Evolutionary conservation across 768 basidiomycete genomes (phyloP), one percentile per base, ranked within the genome.

Genomic region (Pleurotus tuber-regium): DNA sequence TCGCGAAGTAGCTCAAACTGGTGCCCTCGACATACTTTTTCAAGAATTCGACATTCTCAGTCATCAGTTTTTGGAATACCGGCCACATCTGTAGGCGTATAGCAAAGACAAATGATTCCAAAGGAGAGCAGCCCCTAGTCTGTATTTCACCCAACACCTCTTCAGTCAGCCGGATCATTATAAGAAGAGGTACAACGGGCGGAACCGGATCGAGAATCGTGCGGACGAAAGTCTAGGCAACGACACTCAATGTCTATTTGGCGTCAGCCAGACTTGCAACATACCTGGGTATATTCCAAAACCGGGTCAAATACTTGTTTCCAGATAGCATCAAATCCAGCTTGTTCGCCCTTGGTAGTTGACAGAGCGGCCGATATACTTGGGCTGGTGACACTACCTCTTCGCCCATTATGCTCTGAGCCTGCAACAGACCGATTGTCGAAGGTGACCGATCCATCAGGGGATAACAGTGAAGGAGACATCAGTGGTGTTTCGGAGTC

Each of bases 261-360:
- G n/a, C n/a, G n/a, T n/a, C n/a, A n/a, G n/a, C n/a, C n/a, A n/a
- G n/a, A n/a, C n/a, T n/a, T n/a, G n/a, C n/a, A 25, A 66, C 73
- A 30, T 63, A 83, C 92, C 70, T 89, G 82, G 57, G 82, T 83
- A 63, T 96, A 97, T 50, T 91, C 88, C 53, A 96, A 69, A 4
- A 89, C 88, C 1, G 97, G 92, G 57, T 96, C 95, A 69, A 97
- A 83, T 33, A 97, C 81, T 62, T 91, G 88, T 66, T 93, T 96
- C 94, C 95, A 99, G 9, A 91, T 73, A 1, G 71, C 71, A 59
- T 84, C 81, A 25, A 87, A 67, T 9, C 70, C 76, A 8, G 77
- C 71, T 56, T 82, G 78, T 51, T 87, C 83, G 51, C 82, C 80
- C 66, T 84, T 87, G 29, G 74, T 69, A n/a, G 14, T 48, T 8